Conservation (phyloP, 805 yeast species). For the Lachancea sp. region DNA sequence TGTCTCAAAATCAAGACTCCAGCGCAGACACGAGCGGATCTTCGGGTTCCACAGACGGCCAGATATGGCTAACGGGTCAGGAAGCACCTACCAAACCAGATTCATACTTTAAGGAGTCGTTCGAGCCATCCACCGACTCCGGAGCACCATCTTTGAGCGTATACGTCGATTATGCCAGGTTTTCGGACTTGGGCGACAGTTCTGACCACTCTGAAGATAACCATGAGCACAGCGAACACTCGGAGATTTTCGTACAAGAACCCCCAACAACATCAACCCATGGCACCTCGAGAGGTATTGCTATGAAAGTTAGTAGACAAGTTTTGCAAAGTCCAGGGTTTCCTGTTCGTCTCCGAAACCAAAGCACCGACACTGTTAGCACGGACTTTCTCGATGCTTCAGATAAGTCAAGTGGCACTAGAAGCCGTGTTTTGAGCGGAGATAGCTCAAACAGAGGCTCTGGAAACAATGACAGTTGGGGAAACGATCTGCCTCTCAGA, state of each 20-base stretch:
- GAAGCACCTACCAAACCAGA: conserved; percentile 3
- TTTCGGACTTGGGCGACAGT: conserved; percentile 1
- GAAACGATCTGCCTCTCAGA: neutral
- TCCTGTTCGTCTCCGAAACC: neutral
- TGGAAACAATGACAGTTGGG: neutral
- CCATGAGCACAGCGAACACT: too few species aligned
- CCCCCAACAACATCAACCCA: neutral
- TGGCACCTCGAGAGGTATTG: neutral
- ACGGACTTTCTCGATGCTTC: conserved; percentile 4
- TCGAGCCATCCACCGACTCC: conserved; percentile 3
- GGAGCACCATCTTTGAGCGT: conserved; percentile 6
- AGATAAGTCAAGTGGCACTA: neutral
- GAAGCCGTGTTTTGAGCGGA: neutral
- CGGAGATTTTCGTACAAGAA: neutral
- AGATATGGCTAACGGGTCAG: neutral
- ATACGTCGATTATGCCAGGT: conserved; percentile 4
- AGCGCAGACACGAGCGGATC: conserved; percentile 8
- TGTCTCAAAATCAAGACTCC: conserved; percentile 2
- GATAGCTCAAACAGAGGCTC: neutral
- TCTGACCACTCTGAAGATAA: neutral
- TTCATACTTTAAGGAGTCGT: conserved; percentile 7
- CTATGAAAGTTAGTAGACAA: neutral
- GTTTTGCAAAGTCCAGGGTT: neutral
- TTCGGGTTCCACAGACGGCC: conserved; percentile 3
- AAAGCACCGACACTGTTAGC: conserved; percentile 9